Base-by-base conservation (phyloP, 805 yeast genomes). In the Cyberlindnera xylosilytica region DNA sequence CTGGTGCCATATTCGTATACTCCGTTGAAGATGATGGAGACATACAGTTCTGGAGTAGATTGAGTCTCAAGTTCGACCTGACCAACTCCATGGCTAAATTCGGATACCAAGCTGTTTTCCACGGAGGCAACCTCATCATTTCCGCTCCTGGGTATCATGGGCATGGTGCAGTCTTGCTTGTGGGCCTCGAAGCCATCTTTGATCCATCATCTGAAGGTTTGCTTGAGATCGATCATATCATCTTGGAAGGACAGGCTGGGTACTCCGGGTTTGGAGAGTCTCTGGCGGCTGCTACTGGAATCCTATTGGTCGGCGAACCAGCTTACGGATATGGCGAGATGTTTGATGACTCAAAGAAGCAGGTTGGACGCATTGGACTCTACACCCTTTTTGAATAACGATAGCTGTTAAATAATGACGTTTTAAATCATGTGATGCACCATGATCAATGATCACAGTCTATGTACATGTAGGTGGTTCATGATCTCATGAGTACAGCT, bases 101-200 rank as follows among this genome's bases (percentile, higher is more conserved):
- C 37, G 58, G 60, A 1, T 17, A 11, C 3, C 10, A 20, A 1
- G 48, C 26, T 2, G 41, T 38, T 22, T 39, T 28, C 1, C 39
- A 48, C 18, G 48, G 49, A 13, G 47, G 51, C 6, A 15, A 17
- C 7, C 51, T 74, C 18, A 61, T 60, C 38, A 51, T 74, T 3
- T 63, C 77, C 0, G 68, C 78, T 0, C 74, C 77, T 1, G 75
- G 74, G 3, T 56, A 57, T 41, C 81, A 79, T 1, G 82, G 80
- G 1, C 9, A 23, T 26, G 58, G 58, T 20, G 70, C 72, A 0
- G 59, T 80, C 4, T 79, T 79, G 72, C 50, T 53, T 27, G 42
- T 74, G 1, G 42, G 59, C 3, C 42, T 72, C 38, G 28, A 31
- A 37, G 51, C 48, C 17, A 31, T 55, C 13, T 30, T 45, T 16